Conservation (phyloP, 768 basidiomycete genomes). For the Russula virescens region DNA sequence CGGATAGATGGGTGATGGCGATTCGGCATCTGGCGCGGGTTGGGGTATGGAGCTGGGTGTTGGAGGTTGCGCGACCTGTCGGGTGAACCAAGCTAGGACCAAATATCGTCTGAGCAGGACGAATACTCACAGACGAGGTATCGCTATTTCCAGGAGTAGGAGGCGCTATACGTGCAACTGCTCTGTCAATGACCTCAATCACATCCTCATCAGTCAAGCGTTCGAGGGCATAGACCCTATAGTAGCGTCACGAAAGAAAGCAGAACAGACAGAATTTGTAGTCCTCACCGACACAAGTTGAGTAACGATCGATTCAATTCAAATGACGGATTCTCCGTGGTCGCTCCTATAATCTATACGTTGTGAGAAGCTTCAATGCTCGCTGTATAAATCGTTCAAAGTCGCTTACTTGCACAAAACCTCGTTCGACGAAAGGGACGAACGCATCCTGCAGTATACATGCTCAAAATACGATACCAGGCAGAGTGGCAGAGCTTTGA, state of each 20-base stretch:
- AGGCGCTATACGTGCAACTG: conserved; percentile 34
- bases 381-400: background rate
- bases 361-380: background rate
- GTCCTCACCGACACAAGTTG: conserved; percentile 64
- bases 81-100: background rate
- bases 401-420: conserved; percentile 54
- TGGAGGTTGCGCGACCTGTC: background rate
- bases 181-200: conserved; percentile 49
- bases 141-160: background rate
- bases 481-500: background rate
- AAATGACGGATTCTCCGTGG: conserved; percentile 88
- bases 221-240: conserved; percentile 68
- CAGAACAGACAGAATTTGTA: conserved; percentile 5
- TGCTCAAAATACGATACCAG: conserved; percentile 18
- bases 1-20: conserved; percentile 28
- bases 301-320: conserved; percentile 67
- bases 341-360: conserved; percentile 66
- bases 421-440: conserved; percentile 75
- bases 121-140: background rate
- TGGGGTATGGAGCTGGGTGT: conserved; percentile 16
- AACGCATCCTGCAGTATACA: conserved; percentile 57
- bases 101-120: background rate
- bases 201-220: conserved; percentile 62
- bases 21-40: conserved; percentile 6
- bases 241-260: background rate